A percentile compares a stretch with the other conserved stretches of the same genome.
phyloP scores from a whole-genome alignment of 2,329 filamentous ascomycete genomes.

The Hypoxylon sp. region DNA sequence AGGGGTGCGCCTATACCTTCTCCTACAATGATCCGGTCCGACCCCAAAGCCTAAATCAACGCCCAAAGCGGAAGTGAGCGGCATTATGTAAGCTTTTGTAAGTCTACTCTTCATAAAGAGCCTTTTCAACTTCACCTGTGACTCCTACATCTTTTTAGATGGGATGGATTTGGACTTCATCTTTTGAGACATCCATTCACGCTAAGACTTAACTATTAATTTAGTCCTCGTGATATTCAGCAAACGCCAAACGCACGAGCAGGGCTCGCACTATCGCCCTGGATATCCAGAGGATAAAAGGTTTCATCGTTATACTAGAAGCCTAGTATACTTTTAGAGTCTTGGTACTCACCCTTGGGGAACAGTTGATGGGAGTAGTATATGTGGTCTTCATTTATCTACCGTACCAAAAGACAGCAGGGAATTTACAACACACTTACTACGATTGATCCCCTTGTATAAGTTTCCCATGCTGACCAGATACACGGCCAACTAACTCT shows the following conservation, averaged over 20 bases:
- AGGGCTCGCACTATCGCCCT: no score
- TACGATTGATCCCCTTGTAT: background rate
- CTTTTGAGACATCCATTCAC: background rate
- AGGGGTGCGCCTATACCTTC: background rate
- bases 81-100: conserved; percentile 4
- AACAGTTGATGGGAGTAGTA: no score
- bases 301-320: background rate
- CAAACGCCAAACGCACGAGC: background rate
- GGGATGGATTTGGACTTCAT: background rate
- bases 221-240: background rate
- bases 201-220: background rate
- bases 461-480: background rate
- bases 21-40: conserved; percentile 17
- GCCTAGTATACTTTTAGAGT: background rate
- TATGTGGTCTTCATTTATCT: no score
- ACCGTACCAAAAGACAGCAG: background rate
- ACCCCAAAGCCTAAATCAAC: conserved; percentile 33
- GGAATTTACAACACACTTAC: background rate
- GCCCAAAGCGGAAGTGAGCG: background rate
- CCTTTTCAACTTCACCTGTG: background rate
- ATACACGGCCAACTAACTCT: background rate
- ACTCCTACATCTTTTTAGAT: background rate
- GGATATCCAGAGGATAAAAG: background rate
- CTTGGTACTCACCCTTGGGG: background rate
- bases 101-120: background rate